Percentiles rank a stretch among this genome's conserved stretches.
Evolutionary conservation across 1,139 yeast species (phyloP).

Genomic region (Wickerhamiella infanticola): DNA sequence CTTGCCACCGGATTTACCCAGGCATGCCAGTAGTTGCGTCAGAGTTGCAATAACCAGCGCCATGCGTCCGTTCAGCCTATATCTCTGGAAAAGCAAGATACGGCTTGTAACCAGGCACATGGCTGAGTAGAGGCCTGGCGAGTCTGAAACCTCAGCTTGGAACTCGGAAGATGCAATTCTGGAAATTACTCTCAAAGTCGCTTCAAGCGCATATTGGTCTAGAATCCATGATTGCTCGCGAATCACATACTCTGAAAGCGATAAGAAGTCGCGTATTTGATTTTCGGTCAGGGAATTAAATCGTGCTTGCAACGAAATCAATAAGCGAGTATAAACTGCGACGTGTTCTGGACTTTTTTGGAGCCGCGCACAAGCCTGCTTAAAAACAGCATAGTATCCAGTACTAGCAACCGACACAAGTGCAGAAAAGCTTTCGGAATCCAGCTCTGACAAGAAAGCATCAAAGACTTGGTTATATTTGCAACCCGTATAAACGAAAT

Average conservation of each 20-base stretch:
- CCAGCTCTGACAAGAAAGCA: slow-evolving; percentile 3
- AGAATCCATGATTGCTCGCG: slow-evolving; percentile 42
- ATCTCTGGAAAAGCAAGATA: slow-evolving; percentile 51
- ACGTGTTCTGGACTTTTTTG: background rate
- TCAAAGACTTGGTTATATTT: slow-evolving; percentile 1
- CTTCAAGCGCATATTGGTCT: slow-evolving; percentile 54
- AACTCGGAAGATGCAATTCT: slow-evolving; percentile 15
- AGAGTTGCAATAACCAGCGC: slow-evolving; percentile 44
- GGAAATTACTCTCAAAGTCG: slow-evolving; percentile 29
- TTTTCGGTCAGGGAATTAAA: slow-evolving; percentile 18
- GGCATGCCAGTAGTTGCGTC: slow-evolving; percentile 31
- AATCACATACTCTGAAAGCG: slow-evolving; percentile 28
- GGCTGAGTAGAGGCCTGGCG: background rate
- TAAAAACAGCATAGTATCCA: slow-evolving; percentile 6
- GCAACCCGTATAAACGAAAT: slow-evolving; percentile 6
- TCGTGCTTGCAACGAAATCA: background rate
- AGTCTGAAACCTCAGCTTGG: background rate
- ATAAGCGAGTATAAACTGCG: background rate
- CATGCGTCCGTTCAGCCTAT: slow-evolving; percentile 53
- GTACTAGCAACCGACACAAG: slow-evolving; percentile 4
- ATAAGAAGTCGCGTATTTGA: slow-evolving; percentile 10
- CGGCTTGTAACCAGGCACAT: slow-evolving; percentile 9
- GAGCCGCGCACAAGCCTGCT: background rate
- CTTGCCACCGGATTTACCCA: background rate
- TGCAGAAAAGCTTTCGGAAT: background rate